These are phyloP conservation scores for Chaetothyriales sp. DNA, from an alignment of 2,329 filamentous ascomycete species.

Conservation along the genomic window DNA sequence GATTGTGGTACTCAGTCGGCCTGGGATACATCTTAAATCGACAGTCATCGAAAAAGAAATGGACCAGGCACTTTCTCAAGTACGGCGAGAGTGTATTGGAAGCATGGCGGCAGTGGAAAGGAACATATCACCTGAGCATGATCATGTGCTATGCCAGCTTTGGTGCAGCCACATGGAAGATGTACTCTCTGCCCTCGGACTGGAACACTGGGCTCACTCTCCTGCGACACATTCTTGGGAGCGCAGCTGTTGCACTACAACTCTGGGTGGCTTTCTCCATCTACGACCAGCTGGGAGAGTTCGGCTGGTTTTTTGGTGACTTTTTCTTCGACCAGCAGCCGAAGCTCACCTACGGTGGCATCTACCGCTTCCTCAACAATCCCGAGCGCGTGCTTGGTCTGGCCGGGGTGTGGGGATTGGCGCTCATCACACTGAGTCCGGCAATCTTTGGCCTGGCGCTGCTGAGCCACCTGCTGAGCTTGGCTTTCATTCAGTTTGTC, in stretches of 20 bases:
- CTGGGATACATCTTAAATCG: constrained; percentile 71
- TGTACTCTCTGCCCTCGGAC: constrained; percentile 75
- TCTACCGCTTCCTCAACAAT: constrained; percentile 97
- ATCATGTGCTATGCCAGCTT: constrained; percentile 81
- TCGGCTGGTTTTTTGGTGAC: constrained; percentile 97
- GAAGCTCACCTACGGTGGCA: constrained; percentile 88
- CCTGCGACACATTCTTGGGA: constrained; percentile 74
- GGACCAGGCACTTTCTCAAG: constrained; percentile 96
- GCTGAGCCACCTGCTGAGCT: constrained; percentile 68
- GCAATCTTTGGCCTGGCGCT: constrained; percentile 78
- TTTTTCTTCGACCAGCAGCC: constrained; percentile 89
- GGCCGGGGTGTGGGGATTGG: constrained; percentile 89
- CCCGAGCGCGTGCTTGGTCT: constrained; percentile 87
- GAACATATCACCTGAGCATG: constrained; percentile 85
- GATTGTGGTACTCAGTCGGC: constrained; percentile 82
- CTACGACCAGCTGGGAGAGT: constrained; percentile 90
- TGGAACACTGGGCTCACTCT: constrained; percentile 79
- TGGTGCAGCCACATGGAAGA: constrained; percentile 85
- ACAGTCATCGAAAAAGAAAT: constrained; percentile 82
- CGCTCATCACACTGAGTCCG: constrained; percentile 81
- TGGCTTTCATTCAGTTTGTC: constrained; percentile 81
- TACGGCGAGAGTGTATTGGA: constrained; percentile 81
- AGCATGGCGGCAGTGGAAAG: constrained; percentile 97
- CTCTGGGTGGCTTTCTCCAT: constrained; percentile 88
- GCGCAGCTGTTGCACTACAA: constrained; percentile 69